phyloP scores from a whole-genome alignment of 805 yeast species.

The Metschnikowia continentalis region DNA sequence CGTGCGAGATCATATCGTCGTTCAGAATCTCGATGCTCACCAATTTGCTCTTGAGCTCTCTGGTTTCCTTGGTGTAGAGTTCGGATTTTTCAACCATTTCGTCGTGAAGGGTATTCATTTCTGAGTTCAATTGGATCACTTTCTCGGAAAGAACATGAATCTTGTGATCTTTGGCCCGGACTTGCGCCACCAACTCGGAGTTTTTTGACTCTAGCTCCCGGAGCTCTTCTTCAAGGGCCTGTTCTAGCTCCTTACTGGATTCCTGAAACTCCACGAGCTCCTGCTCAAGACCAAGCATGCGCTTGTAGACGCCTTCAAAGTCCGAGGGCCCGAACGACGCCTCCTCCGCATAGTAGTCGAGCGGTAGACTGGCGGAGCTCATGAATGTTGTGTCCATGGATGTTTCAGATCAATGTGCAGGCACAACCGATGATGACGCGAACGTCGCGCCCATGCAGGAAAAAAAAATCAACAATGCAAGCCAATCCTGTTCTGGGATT shows the following conservation, averaged over 20 bases:
- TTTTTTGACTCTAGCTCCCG: slow-evolving; percentile 29
- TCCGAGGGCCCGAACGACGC: slow-evolving; percentile 1
- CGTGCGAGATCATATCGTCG: slow-evolving; percentile 38
- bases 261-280: slow-evolving; percentile 41
- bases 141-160: slow-evolving; percentile 17
- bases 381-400: neutral
- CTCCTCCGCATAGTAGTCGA: neutral
- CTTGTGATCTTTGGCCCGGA: slow-evolving; percentile 19
- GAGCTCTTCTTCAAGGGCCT: slow-evolving; percentile 42
- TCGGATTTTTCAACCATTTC: slow-evolving; percentile 9
- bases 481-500: too few species aligned
- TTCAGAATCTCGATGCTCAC: slow-evolving; percentile 42
- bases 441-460: neutral
- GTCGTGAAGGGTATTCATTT: slow-evolving; percentile 19
- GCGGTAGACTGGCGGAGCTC: slow-evolving; percentile 4
- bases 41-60: slow-evolving; percentile 25
- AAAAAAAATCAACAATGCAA: neutral
- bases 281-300: slow-evolving; percentile 33
- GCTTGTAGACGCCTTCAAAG: slow-evolving; percentile 13
- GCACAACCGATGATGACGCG: neutral
- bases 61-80: slow-evolving; percentile 20
- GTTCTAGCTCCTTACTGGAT: slow-evolving; percentile 42
- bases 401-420: slow-evolving; percentile 3
- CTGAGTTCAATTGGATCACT: slow-evolving; percentile 16
- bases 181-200: slow-evolving; percentile 13